Percentiles rank a stretch among this genome's conserved stretches.
These are phyloP conservation scores for Pelagophyceae sp. DNA, from an alignment of 352 stramenopile species.

Conservation along the genomic window DNA sequence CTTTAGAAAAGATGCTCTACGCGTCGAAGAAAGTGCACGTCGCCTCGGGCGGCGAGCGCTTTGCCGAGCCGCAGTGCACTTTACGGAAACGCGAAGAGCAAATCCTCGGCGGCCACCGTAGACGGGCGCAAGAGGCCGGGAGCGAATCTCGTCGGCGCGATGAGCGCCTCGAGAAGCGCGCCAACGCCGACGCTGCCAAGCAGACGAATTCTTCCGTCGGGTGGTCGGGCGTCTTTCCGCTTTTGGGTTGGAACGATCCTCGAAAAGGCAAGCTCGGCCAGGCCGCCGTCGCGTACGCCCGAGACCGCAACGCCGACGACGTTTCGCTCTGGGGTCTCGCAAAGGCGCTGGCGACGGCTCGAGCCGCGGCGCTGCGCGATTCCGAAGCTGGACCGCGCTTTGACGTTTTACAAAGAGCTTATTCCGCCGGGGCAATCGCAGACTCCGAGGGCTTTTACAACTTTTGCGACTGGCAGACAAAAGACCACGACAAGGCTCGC, in stretches of 20 bases:
- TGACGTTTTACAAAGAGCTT: neutral
- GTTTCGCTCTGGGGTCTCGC: neutral
- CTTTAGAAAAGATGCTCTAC: neutral
- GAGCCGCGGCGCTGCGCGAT: neutral
- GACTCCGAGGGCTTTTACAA: neutral
- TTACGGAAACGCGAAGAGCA: too few species aligned
- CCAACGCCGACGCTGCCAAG: neutral
- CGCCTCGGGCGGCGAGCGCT: neutral
- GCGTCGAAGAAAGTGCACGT: neutral
- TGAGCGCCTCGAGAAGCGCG: constrained; percentile 9
- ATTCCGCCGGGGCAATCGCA: neutral
- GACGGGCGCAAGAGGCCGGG: too few species aligned
- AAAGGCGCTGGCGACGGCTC: neutral
- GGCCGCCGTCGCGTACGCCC: neutral
- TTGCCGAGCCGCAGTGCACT: neutral
- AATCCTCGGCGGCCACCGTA: too few species aligned
- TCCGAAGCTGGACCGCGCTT: neutral
- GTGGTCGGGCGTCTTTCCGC: constrained; percentile 10
- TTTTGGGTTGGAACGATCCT: constrained; percentile 6
- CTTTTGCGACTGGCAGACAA: constrained; percentile 12
- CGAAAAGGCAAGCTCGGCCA: neutral
- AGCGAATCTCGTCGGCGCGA: too few species aligned
- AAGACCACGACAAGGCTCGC: neutral
- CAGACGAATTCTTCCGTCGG: neutral
- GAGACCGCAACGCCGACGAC: constrained; percentile 7